Conservation (phyloP, 129 eudicot genomes). For the carrot (Daucus carota) region DNA sequence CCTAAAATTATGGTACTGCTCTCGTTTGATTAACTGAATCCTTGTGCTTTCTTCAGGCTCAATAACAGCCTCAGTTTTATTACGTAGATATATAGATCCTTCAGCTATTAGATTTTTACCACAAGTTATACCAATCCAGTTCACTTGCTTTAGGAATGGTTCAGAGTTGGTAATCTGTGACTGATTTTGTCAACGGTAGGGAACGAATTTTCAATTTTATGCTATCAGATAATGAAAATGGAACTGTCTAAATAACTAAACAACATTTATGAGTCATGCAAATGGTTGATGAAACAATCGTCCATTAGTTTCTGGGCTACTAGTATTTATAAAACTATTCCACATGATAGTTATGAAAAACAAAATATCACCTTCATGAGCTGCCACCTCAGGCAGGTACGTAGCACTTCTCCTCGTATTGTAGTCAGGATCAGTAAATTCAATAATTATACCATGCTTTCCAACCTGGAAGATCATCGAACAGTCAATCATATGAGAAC, state of each 20-base stretch:
- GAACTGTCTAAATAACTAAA: background rate
- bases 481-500: background rate
- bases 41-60: background rate
- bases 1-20: background rate
- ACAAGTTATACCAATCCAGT: background rate
- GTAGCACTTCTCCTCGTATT: conserved; percentile 79
- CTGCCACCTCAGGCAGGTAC: conserved; percentile 82
- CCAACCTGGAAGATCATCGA: conserved; percentile 45
- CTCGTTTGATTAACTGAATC: background rate
- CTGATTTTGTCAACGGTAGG: background rate
- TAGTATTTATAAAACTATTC: background rate
- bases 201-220: background rate
- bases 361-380: conserved; percentile 64
- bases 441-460: conserved; percentile 78
- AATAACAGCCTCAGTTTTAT: background rate
- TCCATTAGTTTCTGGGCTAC: background rate
- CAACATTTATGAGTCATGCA: background rate
- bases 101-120: background rate
- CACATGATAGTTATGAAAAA: conserved; percentile 6
- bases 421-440: conserved; percentile 67
- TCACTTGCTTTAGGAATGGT: background rate
- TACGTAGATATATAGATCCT: background rate
- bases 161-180: background rate
- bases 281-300: background rate
- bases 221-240: background rate